Evolutionary conservation across 2,329 filamentous ascomycete species (phyloP), one percentile per base, ranked within the genome.

Genomic region (Hypoxylon sp.): DNA sequence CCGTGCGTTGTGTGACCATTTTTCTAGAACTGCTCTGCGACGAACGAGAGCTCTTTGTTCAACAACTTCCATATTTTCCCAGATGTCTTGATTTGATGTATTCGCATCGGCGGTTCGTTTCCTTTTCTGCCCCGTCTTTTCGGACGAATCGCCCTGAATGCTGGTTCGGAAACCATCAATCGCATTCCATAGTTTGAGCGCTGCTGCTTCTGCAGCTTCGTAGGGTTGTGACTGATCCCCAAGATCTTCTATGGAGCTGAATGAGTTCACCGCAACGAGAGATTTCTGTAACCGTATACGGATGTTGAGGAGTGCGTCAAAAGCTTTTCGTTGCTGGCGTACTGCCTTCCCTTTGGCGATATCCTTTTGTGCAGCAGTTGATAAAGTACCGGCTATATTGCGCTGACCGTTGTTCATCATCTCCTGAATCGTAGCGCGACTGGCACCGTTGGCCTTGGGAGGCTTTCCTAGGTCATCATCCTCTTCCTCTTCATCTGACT

Each of bases 251-350:
- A 86, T 73, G 0, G 83, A 77, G 14, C 86, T 80, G 44, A 97
- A 84, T 0, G 94, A 91, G 79, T 98, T 98, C 26, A 91, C 88
- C 0, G 92, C 91, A 14, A 96, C 87, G 13, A 99, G 82, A 1
- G 93, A 94, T 80, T 98, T 98, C 79, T 99, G 97, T 17, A 99
- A 83, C 67, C 95, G 92, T 76, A 99, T 98, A 19, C 96, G 90
- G 13, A 94, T 88, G 81, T 97, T 97, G 33, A 99, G 86, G 0
- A 98, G 87, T 0, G 92, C 89, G 74, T 98, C 95, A 76, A 97
- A 99, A 0, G 91, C 89, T 69, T 91, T 91, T 57, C 94, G 90
- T 81, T 99, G 96, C 63, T 90, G 85, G 74, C 94, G 95, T 39
- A 99, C 93, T 0, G 95, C 95, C 60, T 87, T 82, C 11, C 96